A percentile compares a stretch with the other conserved stretches of the same genome.
These are phyloP conservation scores for Sarocladium oryzae DNA, from an alignment of 2,329 filamentous ascomycete genomes.

Conservation along the genomic window DNA sequence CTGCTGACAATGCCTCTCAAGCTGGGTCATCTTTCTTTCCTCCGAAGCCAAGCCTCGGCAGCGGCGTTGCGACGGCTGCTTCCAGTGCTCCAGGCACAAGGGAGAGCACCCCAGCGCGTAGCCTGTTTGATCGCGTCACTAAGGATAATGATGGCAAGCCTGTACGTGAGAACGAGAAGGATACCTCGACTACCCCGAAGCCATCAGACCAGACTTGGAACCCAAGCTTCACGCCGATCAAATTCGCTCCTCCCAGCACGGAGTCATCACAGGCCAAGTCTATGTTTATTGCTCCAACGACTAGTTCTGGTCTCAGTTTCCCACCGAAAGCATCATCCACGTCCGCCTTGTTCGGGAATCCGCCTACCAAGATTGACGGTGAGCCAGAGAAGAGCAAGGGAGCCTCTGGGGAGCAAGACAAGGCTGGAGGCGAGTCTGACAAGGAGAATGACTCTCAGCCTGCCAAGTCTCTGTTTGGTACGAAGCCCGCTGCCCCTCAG, in stretches of 20 bases:
- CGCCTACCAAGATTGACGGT: slow-evolving; percentile 21
- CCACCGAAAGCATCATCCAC: slow-evolving; percentile 25
- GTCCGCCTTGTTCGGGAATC: background rate
- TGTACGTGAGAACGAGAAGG: slow-evolving; percentile 30
- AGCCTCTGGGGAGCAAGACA: slow-evolving; percentile 20
- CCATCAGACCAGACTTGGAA: slow-evolving; percentile 34
- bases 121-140: slow-evolving; percentile 50
- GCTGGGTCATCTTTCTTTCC: slow-evolving; percentile 19
- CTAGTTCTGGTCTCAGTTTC: slow-evolving; percentile 25
- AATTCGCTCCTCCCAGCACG: slow-evolving; percentile 37
- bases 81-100: slow-evolving; percentile 36
- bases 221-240: slow-evolving; percentile 46
- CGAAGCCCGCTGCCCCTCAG: slow-evolving; percentile 19
- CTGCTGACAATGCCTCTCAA: slow-evolving; percentile 32
- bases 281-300: slow-evolving; percentile 23
- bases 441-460: slow-evolving; percentile 36
- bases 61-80: slow-evolving; percentile 17
- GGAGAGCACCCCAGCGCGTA: slow-evolving; percentile 39
- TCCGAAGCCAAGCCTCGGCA: slow-evolving; percentile 23
- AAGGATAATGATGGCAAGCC: slow-evolving; percentile 44
- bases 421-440: slow-evolving; percentile 34
- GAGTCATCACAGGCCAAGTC: slow-evolving; percentile 20
- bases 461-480: slow-evolving; percentile 24
- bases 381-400: slow-evolving; percentile 20
- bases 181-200: slow-evolving; percentile 18